These are phyloP conservation scores for Syzygium aqueum DNA, from an alignment of 345 rosid species.

Conservation along the genomic window DNA sequence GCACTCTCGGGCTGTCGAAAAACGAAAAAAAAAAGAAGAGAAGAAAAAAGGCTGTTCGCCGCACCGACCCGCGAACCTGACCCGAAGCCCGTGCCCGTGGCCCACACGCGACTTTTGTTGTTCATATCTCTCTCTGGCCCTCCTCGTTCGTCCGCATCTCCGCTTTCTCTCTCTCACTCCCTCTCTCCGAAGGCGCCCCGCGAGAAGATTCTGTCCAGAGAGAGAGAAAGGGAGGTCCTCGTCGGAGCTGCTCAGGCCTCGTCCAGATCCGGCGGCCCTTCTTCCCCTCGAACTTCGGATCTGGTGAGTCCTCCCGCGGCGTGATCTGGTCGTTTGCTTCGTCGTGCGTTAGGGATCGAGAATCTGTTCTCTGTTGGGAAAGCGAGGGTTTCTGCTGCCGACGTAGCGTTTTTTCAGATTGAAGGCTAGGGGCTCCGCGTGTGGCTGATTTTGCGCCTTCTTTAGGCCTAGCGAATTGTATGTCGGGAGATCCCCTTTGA, in stretches of 20 bases:
- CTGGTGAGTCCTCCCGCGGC: slow-evolving; percentile 11
- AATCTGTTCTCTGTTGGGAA: not conserved
- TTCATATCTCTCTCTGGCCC: not conserved
- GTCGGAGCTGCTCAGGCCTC: slow-evolving; percentile 6
- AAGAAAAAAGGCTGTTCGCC: not conserved
- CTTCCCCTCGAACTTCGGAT: slow-evolving; percentile 6
- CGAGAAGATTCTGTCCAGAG: not conserved
- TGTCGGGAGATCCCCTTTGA: not conserved
- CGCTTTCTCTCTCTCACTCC: not conserved
- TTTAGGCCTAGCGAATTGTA: not conserved
- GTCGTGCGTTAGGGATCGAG: not conserved
- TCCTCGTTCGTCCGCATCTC: not conserved
- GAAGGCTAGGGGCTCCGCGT: not conserved
- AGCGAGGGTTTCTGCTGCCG: not conserved
- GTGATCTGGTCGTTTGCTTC: not conserved
- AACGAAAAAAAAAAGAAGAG: not conserved
- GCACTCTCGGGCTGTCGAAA: not conserved
- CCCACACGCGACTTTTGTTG: not conserved
- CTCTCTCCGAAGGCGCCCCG: not conserved
- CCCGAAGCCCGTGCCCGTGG: not conserved
- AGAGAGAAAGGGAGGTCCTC: not conserved
- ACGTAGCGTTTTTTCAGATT: not conserved
- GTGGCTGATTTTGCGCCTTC: not conserved
- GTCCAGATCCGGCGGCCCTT: slow-evolving; percentile 15
- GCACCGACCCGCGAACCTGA: not conserved